Conservation (phyloP, 345 rosid species). For the Cardamine resedifolia region DNA sequence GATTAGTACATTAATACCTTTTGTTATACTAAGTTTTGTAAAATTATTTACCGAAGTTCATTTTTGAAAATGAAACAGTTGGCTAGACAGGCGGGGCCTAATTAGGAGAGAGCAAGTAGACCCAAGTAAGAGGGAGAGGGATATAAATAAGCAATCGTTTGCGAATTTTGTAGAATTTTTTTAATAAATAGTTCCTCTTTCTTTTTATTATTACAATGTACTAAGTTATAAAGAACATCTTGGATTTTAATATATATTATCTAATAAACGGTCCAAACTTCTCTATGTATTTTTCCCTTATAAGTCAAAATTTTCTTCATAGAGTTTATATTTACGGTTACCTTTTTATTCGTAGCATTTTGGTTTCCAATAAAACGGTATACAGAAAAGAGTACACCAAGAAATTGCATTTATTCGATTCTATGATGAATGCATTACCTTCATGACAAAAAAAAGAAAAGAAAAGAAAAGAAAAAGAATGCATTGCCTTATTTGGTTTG, state of each 20-base stretch:
- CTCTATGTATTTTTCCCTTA: neutral
- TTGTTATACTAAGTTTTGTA: neutral
- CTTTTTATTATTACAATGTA: conserved; percentile 5
- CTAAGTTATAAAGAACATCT: conserved; percentile 27
- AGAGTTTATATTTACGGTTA: neutral
- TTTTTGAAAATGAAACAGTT: conserved; percentile 41
- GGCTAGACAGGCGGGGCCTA: conserved; percentile 82
- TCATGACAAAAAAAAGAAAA: no score
- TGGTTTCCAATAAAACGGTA: conserved; percentile 4
- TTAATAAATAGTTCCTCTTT: conserved; percentile 30
- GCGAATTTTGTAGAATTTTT: conserved; percentile 38
- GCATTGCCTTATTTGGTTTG: no score
- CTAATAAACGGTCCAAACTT: conserved; percentile 35
- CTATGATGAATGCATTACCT: no score
- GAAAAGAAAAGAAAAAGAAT: no score
- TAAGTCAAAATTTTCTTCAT: conserved; percentile 4
- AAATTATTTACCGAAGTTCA: neutral
- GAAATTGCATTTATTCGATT: no score
- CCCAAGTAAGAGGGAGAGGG: conserved; percentile 45
- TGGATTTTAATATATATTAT: conserved; percentile 22
- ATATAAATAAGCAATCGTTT: conserved; percentile 30
- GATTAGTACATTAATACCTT: neutral
- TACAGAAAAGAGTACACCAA: no score
- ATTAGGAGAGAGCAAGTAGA: conserved; percentile 55
- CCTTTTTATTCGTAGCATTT: conserved; percentile 23